phyloP scores from a whole-genome alignment of 1,284 basidiomycete genomes.

The Boletus semigastroideus region DNA sequence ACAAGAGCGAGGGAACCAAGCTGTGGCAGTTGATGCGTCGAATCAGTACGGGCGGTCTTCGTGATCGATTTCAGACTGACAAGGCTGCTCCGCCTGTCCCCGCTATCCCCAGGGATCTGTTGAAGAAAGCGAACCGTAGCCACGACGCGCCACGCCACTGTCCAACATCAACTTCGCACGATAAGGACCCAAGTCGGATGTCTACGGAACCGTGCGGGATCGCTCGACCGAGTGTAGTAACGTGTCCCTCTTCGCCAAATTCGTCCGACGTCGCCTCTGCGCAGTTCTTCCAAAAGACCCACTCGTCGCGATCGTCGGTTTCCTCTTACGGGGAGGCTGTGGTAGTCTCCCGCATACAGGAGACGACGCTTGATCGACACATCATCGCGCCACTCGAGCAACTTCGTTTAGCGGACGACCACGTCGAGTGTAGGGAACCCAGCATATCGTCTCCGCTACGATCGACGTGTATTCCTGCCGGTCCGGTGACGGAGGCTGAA shows the following conservation, averaged over 20 bases:
- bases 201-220: conserved; percentile 17
- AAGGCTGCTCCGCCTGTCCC: conserved; percentile 58
- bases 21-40: conserved; percentile 70
- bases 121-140: conserved; percentile 14
- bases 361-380: conserved; percentile 35
- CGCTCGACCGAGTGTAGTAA: conserved; percentile 40
- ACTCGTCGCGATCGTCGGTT: conserved; percentile 52
- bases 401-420: conserved; percentile 31
- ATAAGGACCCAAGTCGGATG: conserved; percentile 3
- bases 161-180: conserved; percentile 3
- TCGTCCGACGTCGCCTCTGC: conserved; percentile 55
- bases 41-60: conserved; percentile 60
- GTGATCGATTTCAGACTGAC: conserved; percentile 50
- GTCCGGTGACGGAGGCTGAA: conserved; percentile 5
- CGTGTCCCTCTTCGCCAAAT: conserved; percentile 55
- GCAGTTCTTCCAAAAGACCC: conserved; percentile 47
- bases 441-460: not conserved
- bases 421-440: conserved; percentile 5
- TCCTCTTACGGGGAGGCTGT: conserved; percentile 53
- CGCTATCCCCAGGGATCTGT: conserved; percentile 48
- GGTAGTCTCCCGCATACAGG: conserved; percentile 38
- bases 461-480: conserved; percentile 19
- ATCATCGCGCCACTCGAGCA: conserved; percentile 56
- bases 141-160: conserved; percentile 16
- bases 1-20: conserved; percentile 37